phyloP scores from a whole-genome alignment of 1,284 basidiomycete species.

The Schizophyllum commune region DNA sequence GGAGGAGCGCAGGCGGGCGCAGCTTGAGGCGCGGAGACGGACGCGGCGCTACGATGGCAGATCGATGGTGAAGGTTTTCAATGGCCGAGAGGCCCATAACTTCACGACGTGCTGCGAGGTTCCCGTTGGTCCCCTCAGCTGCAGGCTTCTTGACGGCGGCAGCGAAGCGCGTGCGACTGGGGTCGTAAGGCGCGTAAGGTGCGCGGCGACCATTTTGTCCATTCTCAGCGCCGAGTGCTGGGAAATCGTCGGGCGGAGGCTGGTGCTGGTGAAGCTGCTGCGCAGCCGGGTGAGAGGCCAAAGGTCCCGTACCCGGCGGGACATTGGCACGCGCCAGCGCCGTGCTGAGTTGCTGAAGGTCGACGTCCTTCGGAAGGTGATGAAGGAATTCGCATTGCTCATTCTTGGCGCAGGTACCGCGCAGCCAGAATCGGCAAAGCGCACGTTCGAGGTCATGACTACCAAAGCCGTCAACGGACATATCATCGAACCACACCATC shows the following conservation, averaged over 20 bases:
- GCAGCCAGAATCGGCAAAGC: constrained; percentile 94
- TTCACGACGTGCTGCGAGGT: constrained; percentile 42
- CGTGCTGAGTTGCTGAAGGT: constrained; percentile 56
- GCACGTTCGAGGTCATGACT: constrained; percentile 91
- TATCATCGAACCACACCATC: constrained; percentile 1
- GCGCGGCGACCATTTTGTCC: constrained; percentile 32
- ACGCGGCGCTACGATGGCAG: constrained; percentile 72
- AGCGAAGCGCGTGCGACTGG: constrained; percentile 78
- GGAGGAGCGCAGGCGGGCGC: constrained; percentile 76
- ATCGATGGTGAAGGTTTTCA: constrained; percentile 56
- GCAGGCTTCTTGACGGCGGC: constrained; percentile 68
- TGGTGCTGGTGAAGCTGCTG: constrained; percentile 14
- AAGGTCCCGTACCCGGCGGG: constrained; percentile 33
- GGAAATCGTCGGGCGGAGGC: constrained; percentile 79
- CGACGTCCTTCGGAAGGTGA: constrained; percentile 76
- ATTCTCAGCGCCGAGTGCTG: constrained; percentile 56
- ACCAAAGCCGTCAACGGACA: constrained; percentile 7
- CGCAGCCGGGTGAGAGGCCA: constrained; percentile 19
- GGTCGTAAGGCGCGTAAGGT: constrained; percentile 50
- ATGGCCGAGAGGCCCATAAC: constrained; percentile 44
- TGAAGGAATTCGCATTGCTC: constrained; percentile 89
- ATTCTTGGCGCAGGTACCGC: constrained; percentile 92
- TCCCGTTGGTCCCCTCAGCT: constrained; percentile 25
- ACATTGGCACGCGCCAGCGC: constrained; percentile 68
- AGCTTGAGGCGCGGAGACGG: constrained; percentile 80